Evolutionary conservation across 495 filamentous ascomycete species (phyloP).

Genomic region (Aspergillus avenaceus): DNA sequence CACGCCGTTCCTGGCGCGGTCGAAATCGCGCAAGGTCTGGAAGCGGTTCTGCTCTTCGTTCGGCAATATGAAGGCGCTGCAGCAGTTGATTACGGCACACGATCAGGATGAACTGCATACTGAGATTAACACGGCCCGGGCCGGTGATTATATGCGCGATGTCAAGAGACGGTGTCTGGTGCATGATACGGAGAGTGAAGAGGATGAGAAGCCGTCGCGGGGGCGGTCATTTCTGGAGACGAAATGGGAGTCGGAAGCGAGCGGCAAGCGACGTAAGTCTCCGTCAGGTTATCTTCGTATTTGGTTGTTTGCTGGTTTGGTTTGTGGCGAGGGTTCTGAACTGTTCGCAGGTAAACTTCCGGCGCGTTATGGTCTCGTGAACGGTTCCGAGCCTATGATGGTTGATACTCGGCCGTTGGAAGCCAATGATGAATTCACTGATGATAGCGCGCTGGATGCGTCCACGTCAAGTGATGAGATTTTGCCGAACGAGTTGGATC

Average conservation of each 20-base stretch:
- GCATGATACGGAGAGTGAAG: conserved; percentile 4
- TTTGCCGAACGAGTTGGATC: conserved; percentile 7
- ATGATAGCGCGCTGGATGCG: conserved; percentile 11
- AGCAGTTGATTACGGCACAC: conserved; percentile 23
- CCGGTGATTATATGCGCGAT: conserved; percentile 30
- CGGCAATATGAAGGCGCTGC: conserved; percentile 35
- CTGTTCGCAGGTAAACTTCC: conserved; percentile 36
- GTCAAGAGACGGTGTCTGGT: conserved; percentile 44
- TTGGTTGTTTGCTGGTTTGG: too few species aligned
- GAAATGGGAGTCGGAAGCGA: conserved; percentile 34
- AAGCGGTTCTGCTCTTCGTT: conserved; percentile 45
- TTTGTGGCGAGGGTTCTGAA: neutral
- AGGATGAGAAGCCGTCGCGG: conserved; percentile 8
- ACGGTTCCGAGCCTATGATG: conserved; percentile 10
- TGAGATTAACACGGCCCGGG: conserved; percentile 31
- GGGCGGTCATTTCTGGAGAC: conserved; percentile 38
- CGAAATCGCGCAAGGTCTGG: conserved; percentile 48
- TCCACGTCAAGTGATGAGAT: conserved; percentile 17
- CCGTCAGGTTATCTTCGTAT: neutral
- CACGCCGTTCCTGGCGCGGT: conserved; percentile 42
- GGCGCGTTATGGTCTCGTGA: conserved; percentile 20
- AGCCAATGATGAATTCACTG: conserved; percentile 4
- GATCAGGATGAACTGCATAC: conserved; percentile 22
- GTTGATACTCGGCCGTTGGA: conserved; percentile 3
- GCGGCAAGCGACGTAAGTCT: conserved; percentile 38